Conservation (phyloP, 1,284 basidiomycete species). For the Marasmius oreades region DNA sequence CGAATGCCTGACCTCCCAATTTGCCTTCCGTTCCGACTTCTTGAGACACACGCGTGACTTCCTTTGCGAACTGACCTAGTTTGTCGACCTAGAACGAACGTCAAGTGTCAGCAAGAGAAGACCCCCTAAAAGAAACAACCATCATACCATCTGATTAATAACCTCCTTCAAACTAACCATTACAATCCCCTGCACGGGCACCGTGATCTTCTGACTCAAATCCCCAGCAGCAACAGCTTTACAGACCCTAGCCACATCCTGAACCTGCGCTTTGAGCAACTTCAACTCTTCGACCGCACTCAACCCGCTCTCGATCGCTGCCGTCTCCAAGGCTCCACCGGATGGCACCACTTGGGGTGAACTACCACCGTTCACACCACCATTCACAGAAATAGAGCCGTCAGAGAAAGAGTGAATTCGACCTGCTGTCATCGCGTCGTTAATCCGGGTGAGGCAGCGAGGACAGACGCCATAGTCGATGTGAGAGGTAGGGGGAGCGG, state of each 20-base stretch:
- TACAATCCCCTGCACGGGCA: constrained; percentile 92
- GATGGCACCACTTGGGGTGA: constrained; percentile 8
- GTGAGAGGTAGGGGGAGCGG: neutral
- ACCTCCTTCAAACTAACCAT: constrained; percentile 99
- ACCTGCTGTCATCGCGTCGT: neutral
- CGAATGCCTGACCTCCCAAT: constrained; percentile 90
- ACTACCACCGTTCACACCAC: neutral
- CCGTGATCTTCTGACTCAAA: constrained; percentile 93
- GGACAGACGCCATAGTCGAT: neutral
- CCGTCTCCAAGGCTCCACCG: constrained; percentile 36
- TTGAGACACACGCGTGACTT: constrained; percentile 84
- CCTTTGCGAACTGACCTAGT: constrained; percentile 77
- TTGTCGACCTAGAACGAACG: constrained; percentile 55
- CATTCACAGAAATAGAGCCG: neutral
- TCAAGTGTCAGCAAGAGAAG: constrained; percentile 16
- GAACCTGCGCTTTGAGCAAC: constrained; percentile 63
- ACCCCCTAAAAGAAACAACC: neutral
- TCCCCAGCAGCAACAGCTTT: constrained; percentile 95
- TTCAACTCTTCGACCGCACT: constrained; percentile 66
- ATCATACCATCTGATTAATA: constrained; percentile 89
- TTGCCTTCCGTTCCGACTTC: constrained; percentile 94
- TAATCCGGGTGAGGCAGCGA: neutral
- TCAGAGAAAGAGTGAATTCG: neutral
- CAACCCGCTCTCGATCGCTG: constrained; percentile 48
- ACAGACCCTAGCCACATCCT: constrained; percentile 85